Conservation (phyloP, 805 yeast genomes). For the Wickerhamomyces canadensis region DNA sequence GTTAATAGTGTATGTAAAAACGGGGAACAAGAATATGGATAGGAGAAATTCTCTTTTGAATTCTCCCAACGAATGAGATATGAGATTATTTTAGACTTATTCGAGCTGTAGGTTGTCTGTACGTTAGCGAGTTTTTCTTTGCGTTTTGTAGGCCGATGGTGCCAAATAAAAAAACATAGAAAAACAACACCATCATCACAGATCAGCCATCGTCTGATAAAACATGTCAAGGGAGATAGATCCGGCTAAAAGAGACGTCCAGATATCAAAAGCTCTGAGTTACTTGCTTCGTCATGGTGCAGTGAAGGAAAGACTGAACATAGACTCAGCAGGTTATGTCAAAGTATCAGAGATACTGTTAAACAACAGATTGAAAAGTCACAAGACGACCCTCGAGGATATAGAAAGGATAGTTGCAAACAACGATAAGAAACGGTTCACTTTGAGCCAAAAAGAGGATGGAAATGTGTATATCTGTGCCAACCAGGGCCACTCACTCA, state of each 20-base stretch:
- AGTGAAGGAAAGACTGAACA: slow-evolving; percentile 51
- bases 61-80: no score
- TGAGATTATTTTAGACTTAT: no score
- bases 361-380: slow-evolving; percentile 54
- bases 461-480: slow-evolving; percentile 58
- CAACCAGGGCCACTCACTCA: slow-evolving; percentile 85
- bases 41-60: no score
- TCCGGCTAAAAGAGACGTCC: slow-evolving; percentile 36
- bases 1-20: no score
- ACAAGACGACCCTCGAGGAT: slow-evolving; percentile 50
- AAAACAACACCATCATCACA: no score
- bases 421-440: slow-evolving; percentile 71
- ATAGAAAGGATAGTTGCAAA: slow-evolving; percentile 52
- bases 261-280: slow-evolving; percentile 69
- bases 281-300: slow-evolving; percentile 88
- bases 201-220: not conserved
- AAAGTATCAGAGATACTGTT: slow-evolving; percentile 44
- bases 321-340: slow-evolving; percentile 67
- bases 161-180: no score
- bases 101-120: no score
- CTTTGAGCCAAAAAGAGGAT: slow-evolving; percentile 29
- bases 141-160: no score
- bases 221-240: slow-evolving; percentile 1
- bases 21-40: not conserved
- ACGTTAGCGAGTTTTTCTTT: no score